Conservation (phyloP, 208 protist species). For the Leptomonas seymouri region DNA sequence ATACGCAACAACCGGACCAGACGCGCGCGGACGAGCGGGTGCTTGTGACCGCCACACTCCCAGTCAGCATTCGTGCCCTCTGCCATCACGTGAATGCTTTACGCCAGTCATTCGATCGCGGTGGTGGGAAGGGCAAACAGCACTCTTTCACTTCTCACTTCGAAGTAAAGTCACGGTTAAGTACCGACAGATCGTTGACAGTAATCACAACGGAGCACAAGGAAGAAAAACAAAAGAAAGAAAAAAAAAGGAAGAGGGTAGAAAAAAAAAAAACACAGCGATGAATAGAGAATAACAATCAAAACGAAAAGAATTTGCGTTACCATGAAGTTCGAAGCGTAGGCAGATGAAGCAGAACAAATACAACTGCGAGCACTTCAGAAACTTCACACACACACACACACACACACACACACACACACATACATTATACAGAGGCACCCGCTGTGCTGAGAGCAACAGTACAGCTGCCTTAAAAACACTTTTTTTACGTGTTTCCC, state of each 20-base stretch:
- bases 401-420: not conserved
- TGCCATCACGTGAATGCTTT: not conserved
- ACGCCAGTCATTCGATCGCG: not conserved
- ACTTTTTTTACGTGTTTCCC: not conserved
- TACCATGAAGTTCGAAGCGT: slow-evolving; percentile 3
- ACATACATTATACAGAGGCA: not conserved
- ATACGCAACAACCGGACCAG: not conserved
- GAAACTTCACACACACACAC: slow-evolving; percentile 2
- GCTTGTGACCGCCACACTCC: slow-evolving; percentile 7
- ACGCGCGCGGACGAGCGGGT: slow-evolving; percentile 7
- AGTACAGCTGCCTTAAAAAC: not conserved
- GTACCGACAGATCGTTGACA: slow-evolving; percentile 2
- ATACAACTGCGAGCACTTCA: slow-evolving; percentile 1
- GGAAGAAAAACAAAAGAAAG: slow-evolving; percentile 10
- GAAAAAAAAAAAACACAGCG: not conserved
- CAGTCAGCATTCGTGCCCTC: not conserved
- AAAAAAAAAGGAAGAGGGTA: slow-evolving; percentile 1
- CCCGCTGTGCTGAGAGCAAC: not conserved
- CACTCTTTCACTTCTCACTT: not conserved
- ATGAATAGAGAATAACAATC: slow-evolving; percentile 3
- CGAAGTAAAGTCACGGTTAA: not conserved
- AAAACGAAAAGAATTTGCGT: slow-evolving; percentile 2
- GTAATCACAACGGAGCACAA: not conserved
- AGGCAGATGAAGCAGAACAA: not conserved
- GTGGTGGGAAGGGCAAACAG: not conserved